Evolutionary conservation across 108 stramenopile genomes (phyloP), one percentile per base, ranked within the genome.

Genomic region (Cyclotella atomus): DNA sequence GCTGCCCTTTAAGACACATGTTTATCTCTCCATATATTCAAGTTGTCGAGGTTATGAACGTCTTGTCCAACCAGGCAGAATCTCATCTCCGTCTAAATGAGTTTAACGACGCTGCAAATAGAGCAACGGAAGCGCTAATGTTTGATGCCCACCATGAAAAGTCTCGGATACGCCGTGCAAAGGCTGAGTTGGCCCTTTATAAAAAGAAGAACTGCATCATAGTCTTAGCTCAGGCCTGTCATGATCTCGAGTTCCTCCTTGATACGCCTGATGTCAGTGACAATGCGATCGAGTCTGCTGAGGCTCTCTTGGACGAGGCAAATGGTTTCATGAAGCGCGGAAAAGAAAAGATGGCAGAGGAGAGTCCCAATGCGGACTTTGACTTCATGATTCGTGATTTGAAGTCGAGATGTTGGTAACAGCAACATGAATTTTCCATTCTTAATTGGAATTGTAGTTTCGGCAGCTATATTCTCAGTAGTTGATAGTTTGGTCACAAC

Each of bases 401-500:
- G 9, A 41, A 41, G 38, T 41, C 38, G 9, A 41, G 12, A 12
- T 41, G 38, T 12, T 41, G 38, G 38, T 41, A 41, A n/a, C n/a
- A n/a, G n/a, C n/a, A n/a, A n/a, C n/a, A n/a, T n/a, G n/a, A n/a
- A n/a, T 29, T 59, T 81, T 46, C 79, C 81, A 21, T 84, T 90
- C 35, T 19, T 93, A 27, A 67, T 91, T 47, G 92, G 90, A 14
- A 65, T 88, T 54, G 54, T 83, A 16, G 73, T 93, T 32, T 74
- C 88, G 41, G 52, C 65, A 10, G 82, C 93, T 33, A 50, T 95
- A 41, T 41, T 92, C 35, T 69, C 83, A 61, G 88, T 92, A 16
- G 84, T 97, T 6, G 81, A 77, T 23, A 79, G 81, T 25, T 92
- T 92, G 3, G 87, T 91, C 27, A 88, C 89, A 45, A 95, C 93